These are phyloP conservation scores for Trichoderma breve DNA, from an alignment of 2,329 filamentous ascomycete species.

Conservation along the genomic window DNA sequence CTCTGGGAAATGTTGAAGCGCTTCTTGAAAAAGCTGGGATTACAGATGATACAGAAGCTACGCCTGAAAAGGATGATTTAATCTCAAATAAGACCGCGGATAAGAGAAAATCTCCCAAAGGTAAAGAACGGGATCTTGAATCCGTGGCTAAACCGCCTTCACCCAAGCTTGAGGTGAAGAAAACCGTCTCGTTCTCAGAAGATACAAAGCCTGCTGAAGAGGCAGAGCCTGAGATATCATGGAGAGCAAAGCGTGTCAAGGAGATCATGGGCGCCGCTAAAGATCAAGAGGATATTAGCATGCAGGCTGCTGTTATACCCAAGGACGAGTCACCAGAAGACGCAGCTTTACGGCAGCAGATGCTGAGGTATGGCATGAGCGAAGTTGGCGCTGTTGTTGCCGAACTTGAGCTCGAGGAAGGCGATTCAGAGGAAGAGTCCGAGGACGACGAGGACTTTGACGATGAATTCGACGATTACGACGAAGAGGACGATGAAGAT, in stretches of 20 bases:
- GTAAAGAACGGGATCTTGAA: slow-evolving; percentile 1
- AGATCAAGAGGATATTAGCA: slow-evolving; percentile 50
- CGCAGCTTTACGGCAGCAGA: slow-evolving; percentile 74
- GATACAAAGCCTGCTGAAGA: slow-evolving; percentile 53
- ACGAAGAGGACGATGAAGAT: slow-evolving; percentile 66
- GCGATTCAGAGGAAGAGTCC: slow-evolving; percentile 50
- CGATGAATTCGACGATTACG: slow-evolving; percentile 51
- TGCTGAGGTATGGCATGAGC: slow-evolving; percentile 84
- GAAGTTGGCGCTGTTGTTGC: slow-evolving; percentile 92
- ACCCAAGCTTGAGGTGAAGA: slow-evolving; percentile 37
- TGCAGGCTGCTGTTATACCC: slow-evolving; percentile 56
- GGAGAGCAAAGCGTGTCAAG: slow-evolving; percentile 50
- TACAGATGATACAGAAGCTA: slow-evolving; percentile 39
- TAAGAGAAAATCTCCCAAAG: background rate
- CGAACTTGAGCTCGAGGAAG: slow-evolving; percentile 80
- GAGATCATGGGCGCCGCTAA: slow-evolving; percentile 57
- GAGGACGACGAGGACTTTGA: slow-evolving; percentile 55
- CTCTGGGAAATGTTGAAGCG: slow-evolving; percentile 66
- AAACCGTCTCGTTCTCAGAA: slow-evolving; percentile 62
- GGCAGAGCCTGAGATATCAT: slow-evolving; percentile 36
- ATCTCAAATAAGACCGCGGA: background rate
- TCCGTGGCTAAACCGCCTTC: background rate
- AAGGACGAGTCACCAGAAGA: slow-evolving; percentile 78
- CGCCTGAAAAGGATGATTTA: background rate
- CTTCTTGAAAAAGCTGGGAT: slow-evolving; percentile 76